A percentile compares a stretch with the other conserved stretches of the same genome.
Evolutionary conservation across 768 basidiomycete species (phyloP).

Genomic region (Serendipita vermifera): DNA sequence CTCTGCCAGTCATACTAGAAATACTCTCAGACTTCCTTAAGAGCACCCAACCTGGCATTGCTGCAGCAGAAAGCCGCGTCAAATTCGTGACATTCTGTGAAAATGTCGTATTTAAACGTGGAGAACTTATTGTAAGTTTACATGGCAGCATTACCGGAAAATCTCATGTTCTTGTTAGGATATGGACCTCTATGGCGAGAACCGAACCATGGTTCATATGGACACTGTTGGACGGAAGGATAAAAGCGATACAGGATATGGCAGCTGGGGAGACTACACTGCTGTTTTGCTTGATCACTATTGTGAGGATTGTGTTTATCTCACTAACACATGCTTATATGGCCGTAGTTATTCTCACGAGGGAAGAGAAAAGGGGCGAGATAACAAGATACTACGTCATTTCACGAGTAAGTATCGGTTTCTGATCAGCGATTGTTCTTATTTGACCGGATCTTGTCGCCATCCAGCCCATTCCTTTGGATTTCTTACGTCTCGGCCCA

Average conservation of each 20-base stretch:
- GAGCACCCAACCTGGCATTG: conserved; percentile 81
- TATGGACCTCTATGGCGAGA: conserved; percentile 66
- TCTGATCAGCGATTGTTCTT: conserved; percentile 7
- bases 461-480: conserved; percentile 63
- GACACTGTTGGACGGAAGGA: conserved; percentile 49
- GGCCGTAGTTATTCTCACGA: conserved; percentile 47
- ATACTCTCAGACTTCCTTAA: conserved; percentile 63
- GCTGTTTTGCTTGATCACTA: conserved; percentile 66
- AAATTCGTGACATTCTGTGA: conserved; percentile 76
- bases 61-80: conserved; percentile 80
- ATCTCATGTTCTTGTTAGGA: conserved; percentile 40
- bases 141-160: neutral
- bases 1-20: conserved; percentile 54
- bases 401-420: conserved; percentile 41
- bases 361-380: conserved; percentile 29
- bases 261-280: conserved; percentile 57
- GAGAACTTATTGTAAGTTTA: conserved; percentile 65
- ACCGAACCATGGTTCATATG: conserved; percentile 54
- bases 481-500: conserved; percentile 57
- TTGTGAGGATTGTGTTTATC: conserved; percentile 31
- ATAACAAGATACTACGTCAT: conserved; percentile 37
- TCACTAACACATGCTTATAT: conserved; percentile 30
- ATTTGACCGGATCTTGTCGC: conserved; percentile 6
- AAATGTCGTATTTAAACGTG: conserved; percentile 56
- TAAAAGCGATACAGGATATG: conserved; percentile 51